Base-by-base conservation (phyloP, 176 grass and related monocot species). In the Poa annua region DNA sequence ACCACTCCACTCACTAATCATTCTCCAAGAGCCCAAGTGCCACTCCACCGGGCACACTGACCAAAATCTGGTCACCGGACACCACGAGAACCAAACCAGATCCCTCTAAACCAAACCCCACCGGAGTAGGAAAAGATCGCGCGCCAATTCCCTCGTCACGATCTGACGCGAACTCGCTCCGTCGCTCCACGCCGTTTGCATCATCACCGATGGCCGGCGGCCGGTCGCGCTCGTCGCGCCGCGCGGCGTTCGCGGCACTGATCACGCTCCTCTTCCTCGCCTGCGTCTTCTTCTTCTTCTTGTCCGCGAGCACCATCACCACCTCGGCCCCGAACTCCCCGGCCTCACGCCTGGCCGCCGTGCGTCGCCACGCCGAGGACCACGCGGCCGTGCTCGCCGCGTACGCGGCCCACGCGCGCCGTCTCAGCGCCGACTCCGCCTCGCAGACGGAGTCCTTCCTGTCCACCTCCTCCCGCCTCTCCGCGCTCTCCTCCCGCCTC, bases 301-400 rank as follows among this genome's bases (percentile, higher is more conserved):
- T 91, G 81, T 84, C 84, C 17, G 66, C 87, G 35, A 80, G 68
- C 3, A 38, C 82, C 80, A 50, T 83, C 83, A 68, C 74, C 25
- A 24, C 35, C 20, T 80, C 51, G 15, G 53, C 75, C 19, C 75
- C 36, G 0, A 38, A n/a, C 42, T 83, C 87, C 73, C 79, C 38
- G 16, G 53, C 79, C 55, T 21, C 48, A 25, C 93, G 84, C 24
- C 59, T 98, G 77, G 85, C 92, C 49, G 70, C 88, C 72, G 75
- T 95, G 21, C 89, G 82, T 3, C 87, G 87, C 33, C 96, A 98
- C 67, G 96, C 87, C 13, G 66, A 94, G 70, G 93, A 98, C 73
- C 92, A 95, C 48, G 89, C 96, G 39, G 92, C 90, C 20, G 82
- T 95, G 6, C 88, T 92, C 76, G 89, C 91, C 20, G 88, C 92